A percentile compares a stretch with the other conserved stretches of the same genome.
phyloP scores from a whole-genome alignment of 73 alveolate species.

The Paramecium sonneborni region DNA sequence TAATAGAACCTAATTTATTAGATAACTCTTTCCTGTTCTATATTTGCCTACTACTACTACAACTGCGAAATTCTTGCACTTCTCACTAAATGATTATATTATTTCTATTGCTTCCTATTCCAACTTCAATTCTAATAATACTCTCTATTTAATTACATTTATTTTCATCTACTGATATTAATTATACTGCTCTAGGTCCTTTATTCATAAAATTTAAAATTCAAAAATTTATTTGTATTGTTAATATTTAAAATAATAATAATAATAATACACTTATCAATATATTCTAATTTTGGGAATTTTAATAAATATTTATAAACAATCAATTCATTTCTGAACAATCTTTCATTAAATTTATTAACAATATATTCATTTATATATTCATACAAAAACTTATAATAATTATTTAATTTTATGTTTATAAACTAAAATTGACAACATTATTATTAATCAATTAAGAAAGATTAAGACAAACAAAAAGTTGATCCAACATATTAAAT shows the following conservation, averaged over 20 bases:
- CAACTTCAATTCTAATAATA: slow-evolving; percentile 8
- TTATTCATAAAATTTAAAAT: slow-evolving; percentile 5
- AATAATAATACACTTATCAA: neutral
- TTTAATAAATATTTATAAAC: neutral
- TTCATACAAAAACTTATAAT: neutral
- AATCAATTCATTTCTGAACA: too few species aligned
- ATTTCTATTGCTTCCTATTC: slow-evolving; percentile 42
- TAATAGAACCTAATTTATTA: slow-evolving; percentile 64
- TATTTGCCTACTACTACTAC: slow-evolving; percentile 79
- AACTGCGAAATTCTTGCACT: slow-evolving; percentile 58
- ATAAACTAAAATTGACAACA: neutral
- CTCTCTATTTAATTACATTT: neutral
- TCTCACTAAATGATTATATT: neutral
- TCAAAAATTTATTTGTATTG: neutral
- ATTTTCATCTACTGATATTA: slow-evolving; percentile 42
- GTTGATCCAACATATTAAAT: neutral
- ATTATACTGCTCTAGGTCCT: slow-evolving; percentile 32
- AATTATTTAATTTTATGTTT: too few species aligned
- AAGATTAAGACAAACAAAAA: neutral
- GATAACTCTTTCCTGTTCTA: slow-evolving; percentile 81
- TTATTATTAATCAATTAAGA: neutral
- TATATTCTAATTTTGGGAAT: neutral
- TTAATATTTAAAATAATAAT: neutral
- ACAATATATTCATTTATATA: neutral
- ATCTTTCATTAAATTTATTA: too few species aligned